Evolutionary conservation across 1,139 yeast genomes (phyloP).

Genomic region (Hyphopichia pseudoburtonii): DNA sequence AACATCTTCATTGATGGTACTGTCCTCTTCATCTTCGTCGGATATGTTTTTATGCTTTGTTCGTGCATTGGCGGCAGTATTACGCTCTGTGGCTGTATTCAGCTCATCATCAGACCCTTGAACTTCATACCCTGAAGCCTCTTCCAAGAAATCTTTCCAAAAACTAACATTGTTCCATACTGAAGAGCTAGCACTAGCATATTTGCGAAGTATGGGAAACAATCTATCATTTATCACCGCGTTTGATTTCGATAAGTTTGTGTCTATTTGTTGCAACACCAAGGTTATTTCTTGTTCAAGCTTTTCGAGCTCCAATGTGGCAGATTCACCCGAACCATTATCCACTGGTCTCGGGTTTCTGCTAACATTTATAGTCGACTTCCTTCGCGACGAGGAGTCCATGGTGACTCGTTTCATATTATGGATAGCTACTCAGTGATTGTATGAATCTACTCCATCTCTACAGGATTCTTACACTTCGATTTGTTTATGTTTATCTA

Average conservation of each 20-base stretch:
- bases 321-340: slow-evolving; percentile 25
- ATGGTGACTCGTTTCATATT: background rate
- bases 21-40: slow-evolving; percentile 16
- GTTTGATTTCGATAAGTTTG: slow-evolving; percentile 64
- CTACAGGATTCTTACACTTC: background rate
- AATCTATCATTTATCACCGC: slow-evolving; percentile 60
- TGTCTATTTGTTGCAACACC: slow-evolving; percentile 76
- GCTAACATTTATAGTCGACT: slow-evolving; percentile 23
- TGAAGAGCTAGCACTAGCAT: slow-evolving; percentile 52
- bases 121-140: slow-evolving; percentile 69
- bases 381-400: slow-evolving; percentile 33
- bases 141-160: slow-evolving; percentile 76
- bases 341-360: slow-evolving; percentile 10
- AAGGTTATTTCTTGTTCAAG: slow-evolving; percentile 82
- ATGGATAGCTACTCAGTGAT: background rate
- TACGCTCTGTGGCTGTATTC: slow-evolving; percentile 11
- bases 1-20: slow-evolving; percentile 8
- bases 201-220: slow-evolving; percentile 60
- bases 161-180: slow-evolving; percentile 65
- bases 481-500: background rate
- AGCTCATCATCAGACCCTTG: slow-evolving; percentile 57
- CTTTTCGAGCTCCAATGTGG: slow-evolving; percentile 60
- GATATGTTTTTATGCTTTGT: slow-evolving; percentile 9
- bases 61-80: slow-evolving; percentile 12
- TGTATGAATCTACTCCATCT: no score